Conservation (phyloP, 768 basidiomycete species). For the Scleroderma bovista region DNA sequence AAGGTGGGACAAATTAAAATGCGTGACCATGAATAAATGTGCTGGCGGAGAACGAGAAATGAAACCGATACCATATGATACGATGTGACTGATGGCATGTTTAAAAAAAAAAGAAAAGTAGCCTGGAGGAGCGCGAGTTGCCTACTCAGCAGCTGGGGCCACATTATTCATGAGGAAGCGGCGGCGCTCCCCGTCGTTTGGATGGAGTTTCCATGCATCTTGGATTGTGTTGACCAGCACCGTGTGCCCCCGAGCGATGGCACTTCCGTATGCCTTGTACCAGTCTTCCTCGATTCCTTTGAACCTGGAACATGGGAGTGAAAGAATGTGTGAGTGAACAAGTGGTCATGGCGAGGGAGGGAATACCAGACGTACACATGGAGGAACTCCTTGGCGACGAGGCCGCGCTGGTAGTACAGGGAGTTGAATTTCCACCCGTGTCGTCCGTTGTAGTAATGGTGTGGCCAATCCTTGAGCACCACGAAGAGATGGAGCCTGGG, state of each 20-base stretch:
- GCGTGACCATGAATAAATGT: too few species aligned
- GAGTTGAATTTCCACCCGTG: neutral
- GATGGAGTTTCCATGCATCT: too few species aligned
- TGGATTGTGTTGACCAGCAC: neutral
- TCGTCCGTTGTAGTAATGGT: neutral
- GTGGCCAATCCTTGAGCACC: slow-evolving; percentile 6
- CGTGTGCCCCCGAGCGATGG: neutral
- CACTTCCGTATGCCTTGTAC: neutral
- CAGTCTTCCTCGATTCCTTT: neutral
- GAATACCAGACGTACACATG: neutral
- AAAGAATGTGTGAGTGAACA: neutral
- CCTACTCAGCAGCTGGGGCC: too few species aligned
- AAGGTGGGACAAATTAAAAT: too few species aligned
- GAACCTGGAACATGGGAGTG: neutral
- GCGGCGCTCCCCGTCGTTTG: too few species aligned
- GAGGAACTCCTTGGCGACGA: neutral
- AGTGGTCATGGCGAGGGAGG: neutral
- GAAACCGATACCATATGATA: too few species aligned
- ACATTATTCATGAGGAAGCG: too few species aligned
- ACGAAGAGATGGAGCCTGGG: neutral
- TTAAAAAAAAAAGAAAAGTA: too few species aligned
- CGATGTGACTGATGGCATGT: too few species aligned
- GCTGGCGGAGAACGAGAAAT: too few species aligned
- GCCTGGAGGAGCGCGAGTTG: too few species aligned
- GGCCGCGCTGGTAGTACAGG: neutral